Evolutionary conservation across 306 rosid species (phyloP), one percentile per base, ranked within the genome.

Genomic region (Vigna unguiculata): DNA sequence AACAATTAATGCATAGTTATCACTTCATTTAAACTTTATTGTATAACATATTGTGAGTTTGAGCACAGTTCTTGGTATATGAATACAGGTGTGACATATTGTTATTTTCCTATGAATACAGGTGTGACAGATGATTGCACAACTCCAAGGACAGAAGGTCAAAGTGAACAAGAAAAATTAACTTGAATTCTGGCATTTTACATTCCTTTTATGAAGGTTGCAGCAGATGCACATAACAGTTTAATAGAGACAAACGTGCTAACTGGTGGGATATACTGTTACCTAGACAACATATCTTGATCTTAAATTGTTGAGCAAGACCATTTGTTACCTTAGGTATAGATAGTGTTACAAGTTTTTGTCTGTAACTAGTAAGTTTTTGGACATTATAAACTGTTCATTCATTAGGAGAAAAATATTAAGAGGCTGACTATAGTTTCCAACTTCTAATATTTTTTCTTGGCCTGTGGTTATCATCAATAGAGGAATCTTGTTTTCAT

Each of bases 131-230:
- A 73, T 86, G 91, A 85, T 75, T 81, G 72, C 82, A 41, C 79
- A 82, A 72, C 69, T 49, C 76, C 84, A 71, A 62, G 76, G 65
- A 46, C 82, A 10, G 87, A 76, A 69, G 79, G 74, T 22, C 63
- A 65, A 58, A 67, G 71, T 15, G 81, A 79, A 66, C 80, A 79
- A 9, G 81, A 72, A 43, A 78, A 84, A 67, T 71, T 72, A 34
- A 66, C 15, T 32, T 74, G 78, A 82, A 83, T 32, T 46, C 74
- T 19, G 79, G 72, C 80, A 45, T 71, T 74, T 91, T 88, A 88
- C 86, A 85, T 86, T 85, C 83, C 63, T 84, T 63, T 9, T 74
- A 52, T 81, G 74, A 76, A 45, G 83, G 85, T 69, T 84, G 77
- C 80, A 78, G 46, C 75, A 54, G 80, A 61, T 45, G 64, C 66